Evolutionary conservation across 73 alveolate species (phyloP), one percentile per base, ranked within the genome.

Genomic region (Loxodes magnus): DNA sequence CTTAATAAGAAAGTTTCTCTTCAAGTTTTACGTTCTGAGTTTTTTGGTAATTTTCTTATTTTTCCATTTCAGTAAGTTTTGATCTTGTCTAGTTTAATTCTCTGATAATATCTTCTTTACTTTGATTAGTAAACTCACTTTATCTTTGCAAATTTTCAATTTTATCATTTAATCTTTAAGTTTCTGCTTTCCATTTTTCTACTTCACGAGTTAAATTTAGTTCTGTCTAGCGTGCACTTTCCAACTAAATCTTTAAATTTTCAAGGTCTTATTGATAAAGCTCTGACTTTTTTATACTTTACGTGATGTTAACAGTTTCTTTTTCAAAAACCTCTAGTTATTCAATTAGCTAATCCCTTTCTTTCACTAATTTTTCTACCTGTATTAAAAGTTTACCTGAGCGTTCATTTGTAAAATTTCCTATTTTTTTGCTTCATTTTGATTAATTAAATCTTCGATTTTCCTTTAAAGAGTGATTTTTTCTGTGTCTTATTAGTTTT

Each of bases 1-100:
- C 86, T 12, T 21, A 33, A 25, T 64, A 70, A 17, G 60, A 29
- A 35, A 49, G 39, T 17, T 48, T 64, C 43, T 71, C 66, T 30
- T 71, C 85, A 4, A 28, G 33, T 23, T 17, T 64, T 14, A 71
- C 27, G 2, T 19, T 53, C 39, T 71, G 74, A 33, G 49, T 43
- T 64, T 31, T 14, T 17, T 52, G 4, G 27, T 20, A 38, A 26
- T 17, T 41, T 43, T 39, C 56, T 10, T 22, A 15, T 39, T 67
- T 5, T 19, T 20, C 52, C 51, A 44, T 31, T 16, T 21, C 7
- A 15, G 9, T 10, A 23, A 64, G 34, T 42, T 52, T 49, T 0
- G 21, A 36, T 55, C 64, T 71, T 12, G 10, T 19, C 4, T 54
- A 35, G 25, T 17, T 29, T 3, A 71, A 48, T 24, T 71, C 79